Evolutionary conservation across 306 rosid species (phyloP).

Genomic region (Casuarina glauca): DNA sequence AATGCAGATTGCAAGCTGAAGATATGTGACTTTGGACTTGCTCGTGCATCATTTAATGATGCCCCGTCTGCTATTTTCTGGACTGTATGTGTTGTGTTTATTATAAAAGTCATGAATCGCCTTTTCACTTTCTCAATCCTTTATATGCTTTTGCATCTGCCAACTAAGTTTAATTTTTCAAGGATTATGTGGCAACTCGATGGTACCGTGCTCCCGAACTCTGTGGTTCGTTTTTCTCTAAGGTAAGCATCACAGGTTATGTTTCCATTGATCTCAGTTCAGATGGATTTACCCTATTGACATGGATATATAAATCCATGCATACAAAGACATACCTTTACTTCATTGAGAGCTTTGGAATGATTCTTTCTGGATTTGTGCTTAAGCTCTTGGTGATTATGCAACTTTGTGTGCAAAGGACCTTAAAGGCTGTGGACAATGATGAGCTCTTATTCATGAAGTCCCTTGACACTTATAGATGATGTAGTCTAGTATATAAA

Average conservation of each 20-base stretch:
- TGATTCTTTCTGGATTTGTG: background rate
- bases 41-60: constrained; percentile 58
- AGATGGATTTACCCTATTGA: background rate
- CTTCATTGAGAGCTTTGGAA: background rate
- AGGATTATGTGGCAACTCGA: constrained; percentile 77
- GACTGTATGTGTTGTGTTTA: constrained; percentile 49
- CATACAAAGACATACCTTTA: background rate
- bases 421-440: background rate
- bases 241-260: constrained; percentile 33
- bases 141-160: background rate
- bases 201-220: constrained; percentile 88
- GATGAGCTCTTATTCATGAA: background rate
- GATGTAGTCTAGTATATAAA: background rate
- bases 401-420: background rate
- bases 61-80: constrained; percentile 67
- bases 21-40: constrained; percentile 73
- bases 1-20: constrained; percentile 75
- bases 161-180: constrained; percentile 18
- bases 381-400: background rate
- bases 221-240: constrained; percentile 69
- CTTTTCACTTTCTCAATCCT: background rate
- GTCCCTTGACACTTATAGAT: constrained; percentile 2
- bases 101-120: background rate
- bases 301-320: background rate
- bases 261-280: background rate